phyloP scores from a whole-genome alignment of 2,329 filamentous ascomycete species.

The Fusarium domesticum region DNA sequence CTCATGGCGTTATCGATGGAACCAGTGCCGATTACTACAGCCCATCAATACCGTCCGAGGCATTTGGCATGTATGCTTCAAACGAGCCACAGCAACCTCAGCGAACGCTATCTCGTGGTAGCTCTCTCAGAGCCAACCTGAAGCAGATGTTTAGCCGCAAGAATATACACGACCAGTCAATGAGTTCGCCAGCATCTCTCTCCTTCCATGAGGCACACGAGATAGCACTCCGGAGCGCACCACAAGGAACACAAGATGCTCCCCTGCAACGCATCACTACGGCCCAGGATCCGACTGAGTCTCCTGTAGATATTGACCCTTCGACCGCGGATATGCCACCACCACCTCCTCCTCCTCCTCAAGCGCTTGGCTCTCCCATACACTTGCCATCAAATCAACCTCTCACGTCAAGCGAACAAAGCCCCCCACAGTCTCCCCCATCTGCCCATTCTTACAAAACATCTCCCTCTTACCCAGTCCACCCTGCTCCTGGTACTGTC shows the following conservation, averaged over 20 bases:
- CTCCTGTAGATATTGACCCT: constrained; percentile 31
- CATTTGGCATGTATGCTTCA: constrained; percentile 39
- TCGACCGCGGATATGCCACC: constrained; percentile 15
- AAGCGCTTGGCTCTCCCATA: constrained; percentile 25
- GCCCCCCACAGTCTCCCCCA: constrained; percentile 28
- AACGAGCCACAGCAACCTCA: constrained; percentile 24
- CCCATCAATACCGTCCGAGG: constrained; percentile 39
- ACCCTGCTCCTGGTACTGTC: constrained; percentile 46
- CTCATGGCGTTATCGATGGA: constrained; percentile 34
- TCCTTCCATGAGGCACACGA: constrained; percentile 18
- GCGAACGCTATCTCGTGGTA: constrained; percentile 32
- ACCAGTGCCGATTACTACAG: constrained; percentile 43
- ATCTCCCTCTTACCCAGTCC: constrained; percentile 31
- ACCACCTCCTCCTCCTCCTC: constrained; percentile 11
- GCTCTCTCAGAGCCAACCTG: constrained; percentile 37
- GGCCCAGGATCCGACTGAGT: constrained; percentile 27
- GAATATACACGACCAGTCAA: constrained; percentile 32
- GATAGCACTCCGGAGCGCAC: constrained; percentile 1
- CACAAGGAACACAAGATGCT: constrained; percentile 12
- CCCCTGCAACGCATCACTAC: constrained; percentile 26
- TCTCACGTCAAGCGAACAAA: constrained; percentile 20
- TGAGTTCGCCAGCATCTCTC: constrained; percentile 27
- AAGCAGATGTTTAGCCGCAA: constrained; percentile 37
- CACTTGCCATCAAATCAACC: constrained; percentile 10
- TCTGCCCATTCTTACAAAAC: constrained; percentile 21